Percentiles rank a stretch among this genome's conserved stretches.
Conservation (phyloP, 2,329 filamentous ascomycete species). For the Gliomastix tumulicola region DNA sequence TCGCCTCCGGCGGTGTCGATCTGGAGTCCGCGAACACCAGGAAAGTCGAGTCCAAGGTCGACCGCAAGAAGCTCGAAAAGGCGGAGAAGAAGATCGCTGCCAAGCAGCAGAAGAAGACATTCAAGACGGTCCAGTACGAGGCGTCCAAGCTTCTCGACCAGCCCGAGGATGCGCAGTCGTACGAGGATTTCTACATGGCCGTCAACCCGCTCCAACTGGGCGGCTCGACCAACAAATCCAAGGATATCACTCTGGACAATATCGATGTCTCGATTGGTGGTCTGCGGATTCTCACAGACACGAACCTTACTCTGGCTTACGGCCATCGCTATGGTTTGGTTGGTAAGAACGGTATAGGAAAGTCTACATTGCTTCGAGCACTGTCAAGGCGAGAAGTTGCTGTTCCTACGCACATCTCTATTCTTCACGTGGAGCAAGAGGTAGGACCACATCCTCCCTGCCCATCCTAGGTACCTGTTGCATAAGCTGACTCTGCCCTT, state of each 20-base stretch:
- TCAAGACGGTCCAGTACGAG: slow-evolving; percentile 98
- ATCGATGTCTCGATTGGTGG: slow-evolving; percentile 92
- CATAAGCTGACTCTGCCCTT: too few species aligned
- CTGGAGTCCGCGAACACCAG: slow-evolving; percentile 86
- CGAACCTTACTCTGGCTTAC: slow-evolving; percentile 82
- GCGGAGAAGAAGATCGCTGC: slow-evolving; percentile 95
- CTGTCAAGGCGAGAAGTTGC: slow-evolving; percentile 88
- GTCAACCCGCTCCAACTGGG: slow-evolving; percentile 95
- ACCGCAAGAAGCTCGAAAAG: slow-evolving; percentile 98
- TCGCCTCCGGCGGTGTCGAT: slow-evolving; percentile 79
- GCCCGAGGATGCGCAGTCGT: slow-evolving; percentile 77
- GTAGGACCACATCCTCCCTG: slow-evolving; percentile 38
- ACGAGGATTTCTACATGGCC: slow-evolving; percentile 99
- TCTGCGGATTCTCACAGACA: slow-evolving; percentile 82
- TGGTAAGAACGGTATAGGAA: slow-evolving; percentile 98
- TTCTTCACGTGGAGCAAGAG: slow-evolving; percentile 98
- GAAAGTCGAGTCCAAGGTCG: slow-evolving; percentile 96
- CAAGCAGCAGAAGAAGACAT: slow-evolving; percentile 97
- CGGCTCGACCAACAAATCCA: slow-evolving; percentile 73
- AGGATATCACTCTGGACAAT: slow-evolving; percentile 97
- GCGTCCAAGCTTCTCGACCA: slow-evolving; percentile 83
- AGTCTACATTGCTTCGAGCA: slow-evolving; percentile 88
- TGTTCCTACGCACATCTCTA: slow-evolving; percentile 95
- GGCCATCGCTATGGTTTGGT: slow-evolving; percentile 94
- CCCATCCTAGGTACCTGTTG: too few species aligned